Evolutionary conservation across 2,329 filamentous ascomycete genomes (phyloP).

Genomic region (Setomelanomma holmii): DNA sequence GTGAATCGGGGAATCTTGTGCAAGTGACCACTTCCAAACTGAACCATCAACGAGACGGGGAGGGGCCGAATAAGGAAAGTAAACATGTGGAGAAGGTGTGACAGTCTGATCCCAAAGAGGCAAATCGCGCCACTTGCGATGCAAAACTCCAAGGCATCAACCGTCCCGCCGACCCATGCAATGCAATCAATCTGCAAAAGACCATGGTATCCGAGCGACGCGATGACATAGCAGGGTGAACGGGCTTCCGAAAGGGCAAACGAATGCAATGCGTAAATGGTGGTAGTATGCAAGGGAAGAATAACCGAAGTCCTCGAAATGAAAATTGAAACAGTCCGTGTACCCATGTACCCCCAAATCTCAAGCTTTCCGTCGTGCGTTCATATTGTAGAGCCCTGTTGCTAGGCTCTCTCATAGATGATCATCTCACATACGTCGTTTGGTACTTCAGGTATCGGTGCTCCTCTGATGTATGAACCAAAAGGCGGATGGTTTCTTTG

Average conservation of each 20-base stretch:
- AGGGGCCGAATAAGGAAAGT: background rate
- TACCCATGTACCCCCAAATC: conserved; percentile 10
- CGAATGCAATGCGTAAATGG: conserved; percentile 27
- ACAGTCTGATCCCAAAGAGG: conserved; percentile 22
- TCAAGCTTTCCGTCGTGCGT: conserved; percentile 16
- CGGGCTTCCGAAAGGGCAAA: conserved; percentile 26
- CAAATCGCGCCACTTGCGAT: conserved; percentile 26
- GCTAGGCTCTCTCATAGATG: conserved; percentile 16
- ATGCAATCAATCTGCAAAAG: conserved; percentile 31
- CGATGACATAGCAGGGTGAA: conserved; percentile 24
- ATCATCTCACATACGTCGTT: conserved; percentile 31
- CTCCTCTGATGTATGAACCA: too few species aligned
- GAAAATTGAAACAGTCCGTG: conserved; percentile 16
- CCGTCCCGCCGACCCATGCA: conserved; percentile 37
- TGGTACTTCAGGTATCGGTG: too few species aligned
- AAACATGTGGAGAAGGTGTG: conserved; percentile 6
- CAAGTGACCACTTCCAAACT: conserved; percentile 21
- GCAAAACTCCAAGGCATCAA: conserved; percentile 23
- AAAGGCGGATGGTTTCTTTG: too few species aligned
- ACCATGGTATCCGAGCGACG: conserved; percentile 23
- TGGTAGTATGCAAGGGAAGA: conserved; percentile 12
- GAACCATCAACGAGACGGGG: conserved; percentile 29
- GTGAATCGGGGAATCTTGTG: conserved; percentile 39
- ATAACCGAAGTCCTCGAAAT: conserved; percentile 13
- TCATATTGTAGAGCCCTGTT: conserved; percentile 21